Percentiles rank a stretch among this genome's conserved stretches.
Evolutionary conservation across 306 rosid species (phyloP).

Genomic region (Pueraria montana): DNA sequence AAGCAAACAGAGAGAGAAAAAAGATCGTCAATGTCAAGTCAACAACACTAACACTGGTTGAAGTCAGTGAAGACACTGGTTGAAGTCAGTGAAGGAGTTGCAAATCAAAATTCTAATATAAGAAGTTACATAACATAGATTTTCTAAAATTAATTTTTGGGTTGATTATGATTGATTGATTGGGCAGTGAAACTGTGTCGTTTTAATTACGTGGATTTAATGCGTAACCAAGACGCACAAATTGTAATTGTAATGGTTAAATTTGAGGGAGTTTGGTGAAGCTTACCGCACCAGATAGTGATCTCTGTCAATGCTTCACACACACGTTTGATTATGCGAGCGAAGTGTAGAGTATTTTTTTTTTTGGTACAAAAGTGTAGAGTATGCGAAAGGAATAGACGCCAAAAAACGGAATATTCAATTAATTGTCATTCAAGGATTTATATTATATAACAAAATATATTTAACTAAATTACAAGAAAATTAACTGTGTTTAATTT

Average conservation of each 20-base stretch:
- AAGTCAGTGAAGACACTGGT: not conserved
- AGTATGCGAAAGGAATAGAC: no score
- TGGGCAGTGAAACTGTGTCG: not conserved
- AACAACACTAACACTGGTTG: not conserved
- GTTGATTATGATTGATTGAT: not conserved
- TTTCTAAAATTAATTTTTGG: not conserved
- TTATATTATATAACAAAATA: not conserved
- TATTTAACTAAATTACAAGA: not conserved
- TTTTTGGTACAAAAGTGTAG: no score
- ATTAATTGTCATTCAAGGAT: not conserved
- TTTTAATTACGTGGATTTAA: not conserved
- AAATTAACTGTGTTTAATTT: no score
- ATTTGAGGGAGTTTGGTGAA: not conserved
- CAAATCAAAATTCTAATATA: not conserved
- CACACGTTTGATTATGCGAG: not conserved
- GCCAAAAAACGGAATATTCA: not conserved
- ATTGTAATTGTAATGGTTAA: not conserved
- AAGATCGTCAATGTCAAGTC: conserved; percentile 38
- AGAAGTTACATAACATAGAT: not conserved
- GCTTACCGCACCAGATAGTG: not conserved
- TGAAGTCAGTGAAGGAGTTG: not conserved
- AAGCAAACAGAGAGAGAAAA: not conserved
- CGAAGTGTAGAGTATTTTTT: not conserved
- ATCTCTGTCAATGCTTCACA: not conserved
- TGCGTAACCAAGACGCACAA: no score